These are phyloP conservation scores for Leccinum subrobustum DNA, from an alignment of 1,284 basidiomycete species.

Conservation along the genomic window DNA sequence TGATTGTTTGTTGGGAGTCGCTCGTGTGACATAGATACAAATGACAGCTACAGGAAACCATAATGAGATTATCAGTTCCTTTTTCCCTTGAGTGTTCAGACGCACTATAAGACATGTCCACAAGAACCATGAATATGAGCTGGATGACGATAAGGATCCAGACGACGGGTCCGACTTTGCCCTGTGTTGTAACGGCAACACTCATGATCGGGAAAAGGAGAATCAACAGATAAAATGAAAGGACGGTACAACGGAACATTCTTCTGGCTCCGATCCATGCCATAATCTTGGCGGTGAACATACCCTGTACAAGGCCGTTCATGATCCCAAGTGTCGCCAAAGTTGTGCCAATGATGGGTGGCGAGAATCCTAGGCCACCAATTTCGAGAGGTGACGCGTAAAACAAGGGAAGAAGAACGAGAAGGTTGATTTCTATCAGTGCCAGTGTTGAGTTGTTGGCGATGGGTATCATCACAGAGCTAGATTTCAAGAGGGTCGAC, in stretches of 20 bases:
- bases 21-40: slow-evolving; percentile 33
- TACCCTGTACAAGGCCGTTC: slow-evolving; percentile 58
- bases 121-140: slow-evolving; percentile 22
- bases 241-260: slow-evolving; percentile 52
- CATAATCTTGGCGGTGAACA: slow-evolving; percentile 58
- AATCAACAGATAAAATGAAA: slow-evolving; percentile 49
- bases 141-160: slow-evolving; percentile 35
- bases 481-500: slow-evolving; percentile 35
- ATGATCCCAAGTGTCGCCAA: slow-evolving; percentile 59
- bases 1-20: slow-evolving; percentile 34
- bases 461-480: slow-evolving; percentile 57
- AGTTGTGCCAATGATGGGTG: slow-evolving; percentile 57
- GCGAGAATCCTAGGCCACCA: slow-evolving; percentile 65
- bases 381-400: slow-evolving; percentile 60
- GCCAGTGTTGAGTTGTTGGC: slow-evolving; percentile 67
- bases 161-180: slow-evolving; percentile 22
- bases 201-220: slow-evolving; percentile 60
- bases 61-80: background rate
- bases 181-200: slow-evolving; percentile 18
- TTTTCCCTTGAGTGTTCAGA: background rate
- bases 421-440: slow-evolving; percentile 63
- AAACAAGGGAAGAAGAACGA: slow-evolving; percentile 66
- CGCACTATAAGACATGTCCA: slow-evolving; percentile 31
- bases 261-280: slow-evolving; percentile 54
- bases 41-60: slow-evolving; percentile 26